phyloP scores from a whole-genome alignment of 768 basidiomycete species.

The Rossbeevera mucosa region DNA sequence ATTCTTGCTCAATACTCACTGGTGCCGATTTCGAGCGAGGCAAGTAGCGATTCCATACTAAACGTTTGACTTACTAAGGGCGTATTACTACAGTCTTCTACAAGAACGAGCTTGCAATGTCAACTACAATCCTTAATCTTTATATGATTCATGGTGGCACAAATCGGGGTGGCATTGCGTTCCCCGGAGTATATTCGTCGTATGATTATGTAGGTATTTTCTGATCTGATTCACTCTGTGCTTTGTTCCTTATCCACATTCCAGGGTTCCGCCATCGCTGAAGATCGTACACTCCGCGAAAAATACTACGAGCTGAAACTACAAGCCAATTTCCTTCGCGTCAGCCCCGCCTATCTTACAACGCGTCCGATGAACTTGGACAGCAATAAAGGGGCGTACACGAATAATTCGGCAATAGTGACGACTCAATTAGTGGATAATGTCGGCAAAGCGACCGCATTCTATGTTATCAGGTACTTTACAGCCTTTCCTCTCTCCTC shows the following conservation, averaged over 20 bases:
- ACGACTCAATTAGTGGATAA: slow-evolving; percentile 48
- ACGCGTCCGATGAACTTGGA: slow-evolving; percentile 41
- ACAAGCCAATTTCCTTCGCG: slow-evolving; percentile 47
- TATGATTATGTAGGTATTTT: slow-evolving; percentile 49
- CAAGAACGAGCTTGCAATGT: slow-evolving; percentile 22
- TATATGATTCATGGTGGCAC: slow-evolving; percentile 65
- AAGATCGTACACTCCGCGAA: slow-evolving; percentile 48
- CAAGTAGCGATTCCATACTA: not conserved
- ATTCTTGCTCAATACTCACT: slow-evolving; percentile 18
- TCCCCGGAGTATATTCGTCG: slow-evolving; percentile 55
- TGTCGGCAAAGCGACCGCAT: slow-evolving; percentile 44
- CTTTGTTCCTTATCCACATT: not conserved
- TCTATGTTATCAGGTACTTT: slow-evolving; percentile 35
- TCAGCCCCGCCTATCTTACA: slow-evolving; percentile 48
- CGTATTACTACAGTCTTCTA: slow-evolving; percentile 9
- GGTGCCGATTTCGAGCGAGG: slow-evolving; percentile 25
- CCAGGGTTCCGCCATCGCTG: slow-evolving; percentile 47
- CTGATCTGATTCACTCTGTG: not conserved
- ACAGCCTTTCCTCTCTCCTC: not conserved
- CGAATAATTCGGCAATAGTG: slow-evolving; percentile 43
- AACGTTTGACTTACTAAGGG: slow-evolving; percentile 3
- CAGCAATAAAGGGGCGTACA: slow-evolving; percentile 41
- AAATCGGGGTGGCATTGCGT: slow-evolving; percentile 54
- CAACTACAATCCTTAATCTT: slow-evolving; percentile 32
- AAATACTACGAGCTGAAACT: slow-evolving; percentile 52